Conservation (phyloP, 495 filamentous ascomycete species). For the Annulohypoxylon moriforme region DNA sequence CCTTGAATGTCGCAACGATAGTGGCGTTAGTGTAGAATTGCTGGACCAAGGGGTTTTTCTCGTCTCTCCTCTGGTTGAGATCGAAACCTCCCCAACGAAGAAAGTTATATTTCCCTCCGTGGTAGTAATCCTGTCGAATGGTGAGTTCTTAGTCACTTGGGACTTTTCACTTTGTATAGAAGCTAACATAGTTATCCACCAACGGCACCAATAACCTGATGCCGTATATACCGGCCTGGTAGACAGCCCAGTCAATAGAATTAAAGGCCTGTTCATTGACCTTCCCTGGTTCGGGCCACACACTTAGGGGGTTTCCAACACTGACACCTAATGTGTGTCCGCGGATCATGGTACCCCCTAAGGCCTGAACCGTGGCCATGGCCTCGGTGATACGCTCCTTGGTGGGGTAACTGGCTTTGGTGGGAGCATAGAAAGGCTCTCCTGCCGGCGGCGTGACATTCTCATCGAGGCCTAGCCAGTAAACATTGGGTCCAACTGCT, state of each 20-base stretch:
- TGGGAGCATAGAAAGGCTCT: slow-evolving; percentile 61
- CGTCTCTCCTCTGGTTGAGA: slow-evolving; percentile 52
- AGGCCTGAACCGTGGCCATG: slow-evolving; percentile 62
- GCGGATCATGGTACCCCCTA: slow-evolving; percentile 64
- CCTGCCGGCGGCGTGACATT: slow-evolving; percentile 63
- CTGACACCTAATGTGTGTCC: slow-evolving; percentile 66
- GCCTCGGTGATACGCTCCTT: slow-evolving; percentile 63
- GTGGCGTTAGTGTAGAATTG: slow-evolving; percentile 65
- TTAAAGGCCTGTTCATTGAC: slow-evolving; percentile 63
- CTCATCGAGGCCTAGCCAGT: slow-evolving; percentile 69
- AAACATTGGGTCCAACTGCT: slow-evolving; percentile 65
- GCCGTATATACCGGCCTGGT: slow-evolving; percentile 62
- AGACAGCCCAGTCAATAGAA: slow-evolving; percentile 66
- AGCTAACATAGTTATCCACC: slow-evolving; percentile 58
- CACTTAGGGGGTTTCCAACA: slow-evolving; percentile 63
- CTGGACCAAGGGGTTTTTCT: slow-evolving; percentile 55
- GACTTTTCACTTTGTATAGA: slow-evolving; percentile 1
- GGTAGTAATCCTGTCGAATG: slow-evolving; percentile 63
- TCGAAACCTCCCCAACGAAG: slow-evolving; percentile 64
- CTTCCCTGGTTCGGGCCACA: slow-evolving; percentile 58
- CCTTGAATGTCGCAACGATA: slow-evolving; percentile 62
- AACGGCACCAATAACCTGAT: slow-evolving; percentile 62
- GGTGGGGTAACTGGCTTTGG: slow-evolving; percentile 64
- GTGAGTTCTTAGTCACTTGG: slow-evolving; percentile 27
- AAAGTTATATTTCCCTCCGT: slow-evolving; percentile 68